Conservation (phyloP, 371 early-diverging fungal genomes). For the Mortierella sp. region DNA sequence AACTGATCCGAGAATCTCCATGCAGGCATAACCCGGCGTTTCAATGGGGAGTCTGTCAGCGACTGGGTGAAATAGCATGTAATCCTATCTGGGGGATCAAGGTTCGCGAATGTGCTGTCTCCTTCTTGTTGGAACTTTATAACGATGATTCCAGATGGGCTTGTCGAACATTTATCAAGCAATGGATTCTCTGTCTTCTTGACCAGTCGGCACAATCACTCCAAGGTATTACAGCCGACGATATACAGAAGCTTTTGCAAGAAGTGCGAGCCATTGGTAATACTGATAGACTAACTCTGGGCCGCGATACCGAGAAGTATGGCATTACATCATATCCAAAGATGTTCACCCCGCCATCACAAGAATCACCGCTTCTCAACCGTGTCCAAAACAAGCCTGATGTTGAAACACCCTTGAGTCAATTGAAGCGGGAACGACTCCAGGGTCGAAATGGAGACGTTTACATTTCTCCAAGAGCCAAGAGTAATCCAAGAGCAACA, state of each 20-base stretch:
- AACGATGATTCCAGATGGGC: not conserved
- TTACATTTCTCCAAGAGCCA: too few species aligned
- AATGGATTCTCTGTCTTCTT: constrained; percentile 2
- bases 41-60: constrained; percentile 1
- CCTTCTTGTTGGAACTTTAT: constrained; percentile 6
- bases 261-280: not conserved
- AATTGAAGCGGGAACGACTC: too few species aligned
- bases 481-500: too few species aligned
- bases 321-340: not conserved
- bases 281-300: too few species aligned
- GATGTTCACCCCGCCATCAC: not conserved
- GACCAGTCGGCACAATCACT: not conserved
- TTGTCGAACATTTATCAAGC: not conserved
- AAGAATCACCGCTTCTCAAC: not conserved
- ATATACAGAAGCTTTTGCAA: not conserved
- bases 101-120: not conserved
- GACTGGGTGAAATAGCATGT: not conserved
- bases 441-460: too few species aligned
- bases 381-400: not conserved
- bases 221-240: not conserved
- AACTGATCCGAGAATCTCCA: not conserved
- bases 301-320: not conserved
- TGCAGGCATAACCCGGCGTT: constrained; percentile 6
- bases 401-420: too few species aligned
- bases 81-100: not conserved